Evolutionary conservation across 441 rosid species (phyloP), one percentile per base, ranked within the genome.

Genomic region (Adansonia rubrostipa): DNA sequence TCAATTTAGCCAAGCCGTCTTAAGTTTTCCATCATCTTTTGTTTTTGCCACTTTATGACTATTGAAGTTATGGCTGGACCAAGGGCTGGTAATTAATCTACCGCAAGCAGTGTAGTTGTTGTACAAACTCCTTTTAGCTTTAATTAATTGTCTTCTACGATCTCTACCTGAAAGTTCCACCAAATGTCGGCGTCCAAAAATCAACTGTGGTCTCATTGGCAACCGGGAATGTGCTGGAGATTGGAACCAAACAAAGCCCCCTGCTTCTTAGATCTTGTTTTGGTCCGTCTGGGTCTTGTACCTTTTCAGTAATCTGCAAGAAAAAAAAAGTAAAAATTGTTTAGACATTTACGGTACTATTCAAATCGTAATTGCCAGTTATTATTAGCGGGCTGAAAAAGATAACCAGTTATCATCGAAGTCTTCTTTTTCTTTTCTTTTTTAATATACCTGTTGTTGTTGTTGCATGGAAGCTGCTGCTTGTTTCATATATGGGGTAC

Each of bases 111-210:
- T 69, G 14, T 15, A 69, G 58, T 69, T 13, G 71, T 53, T 33
- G 65, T 57, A 51, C 62, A 50, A 20, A n/a, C 73, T 57, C 76
- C 58, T 77, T 63, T 70, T 61, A 72, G 79, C 63, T 58, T 70
- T 10, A 13, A 36, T 36, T 36, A 36, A 6, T 36, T 36, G 4
- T 36, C 42, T 36, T 36, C 5, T 85, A 33, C 5, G 36, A 28
- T 73, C 9, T 81, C 83, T 90, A 91, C 90, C 93, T 86, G 90
- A 81, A 87, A 77, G 82, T 87, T 83, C 84, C 92, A 20, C 90
- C 92, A 72, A 88, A 87, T n/a, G 91, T 86, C 24, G 95, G 95
- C 19, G 87, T 91, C 95, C 93, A 89, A 80, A 89, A 87, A 75
- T 88, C 93, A 28, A 85, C 86, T 15, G 92, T 85, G 63, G 91